These are phyloP conservation scores for Vigna hirtella DNA, from an alignment of 306 rosid genomes.

Conservation along the genomic window DNA sequence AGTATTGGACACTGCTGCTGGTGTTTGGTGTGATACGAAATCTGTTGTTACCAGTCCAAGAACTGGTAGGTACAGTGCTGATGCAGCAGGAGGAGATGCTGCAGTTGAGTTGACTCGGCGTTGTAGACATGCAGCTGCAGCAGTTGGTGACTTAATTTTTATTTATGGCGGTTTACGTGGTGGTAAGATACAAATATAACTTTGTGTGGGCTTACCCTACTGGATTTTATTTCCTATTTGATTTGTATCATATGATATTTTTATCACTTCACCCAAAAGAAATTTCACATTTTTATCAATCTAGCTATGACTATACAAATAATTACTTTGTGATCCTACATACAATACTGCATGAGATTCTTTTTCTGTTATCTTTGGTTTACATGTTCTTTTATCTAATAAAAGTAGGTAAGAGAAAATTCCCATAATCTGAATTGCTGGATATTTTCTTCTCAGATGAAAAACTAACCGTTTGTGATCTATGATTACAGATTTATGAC, in stretches of 20 bases:
- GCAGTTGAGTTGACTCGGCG: constrained; percentile 97
- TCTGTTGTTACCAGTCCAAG: constrained; percentile 96
- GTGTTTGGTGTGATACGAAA: constrained; percentile 99
- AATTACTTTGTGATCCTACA: constrained; percentile 18
- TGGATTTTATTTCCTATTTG: constrained; percentile 30
- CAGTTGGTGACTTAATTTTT: constrained; percentile 94
- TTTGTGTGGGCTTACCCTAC: constrained; percentile 29
- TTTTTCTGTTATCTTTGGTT: constrained; percentile 30
- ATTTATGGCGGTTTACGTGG: constrained; percentile 99
- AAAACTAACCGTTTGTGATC: constrained; percentile 8
- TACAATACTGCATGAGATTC: constrained; percentile 23
- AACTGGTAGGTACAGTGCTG: constrained; percentile 98
- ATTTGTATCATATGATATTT: constrained; percentile 5
- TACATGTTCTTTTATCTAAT: constrained; percentile 15
- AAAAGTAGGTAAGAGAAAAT: constrained; percentile 35
- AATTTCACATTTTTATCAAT: constrained; percentile 27
- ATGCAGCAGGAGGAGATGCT: constrained; percentile 99
- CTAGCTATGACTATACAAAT: constrained; percentile 36
- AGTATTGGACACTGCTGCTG: constrained; percentile 99
- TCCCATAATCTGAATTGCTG: constrained; percentile 5
- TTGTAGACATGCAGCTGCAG: constrained; percentile 99
- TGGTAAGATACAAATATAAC: constrained; percentile 60
- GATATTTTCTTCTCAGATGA: constrained; percentile 15
- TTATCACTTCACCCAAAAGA: too few relatives aligned
- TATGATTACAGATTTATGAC: not conserved